Percentiles rank a stretch among this genome's conserved stretches.
phyloP scores from a whole-genome alignment of 805 yeast species.

The Saturnispora diversa region DNA sequence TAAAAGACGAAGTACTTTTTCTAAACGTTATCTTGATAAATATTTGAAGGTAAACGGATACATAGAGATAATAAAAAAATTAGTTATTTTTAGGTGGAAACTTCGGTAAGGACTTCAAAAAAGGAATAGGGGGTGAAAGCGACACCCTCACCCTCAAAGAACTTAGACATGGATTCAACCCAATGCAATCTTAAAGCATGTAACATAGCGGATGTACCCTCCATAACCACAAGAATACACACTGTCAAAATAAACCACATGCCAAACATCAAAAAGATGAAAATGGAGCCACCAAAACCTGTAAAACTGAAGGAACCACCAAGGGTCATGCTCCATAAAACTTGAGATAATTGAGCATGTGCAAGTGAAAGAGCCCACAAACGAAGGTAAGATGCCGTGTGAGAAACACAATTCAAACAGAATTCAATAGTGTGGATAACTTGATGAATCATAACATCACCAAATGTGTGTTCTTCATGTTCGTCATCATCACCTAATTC shows the following conservation, averaged over 20 bases:
- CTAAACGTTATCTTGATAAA: no score
- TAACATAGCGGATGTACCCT: slow-evolving; percentile 98
- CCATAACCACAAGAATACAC: slow-evolving; percentile 89
- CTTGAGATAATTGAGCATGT: slow-evolving; percentile 92
- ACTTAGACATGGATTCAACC: slow-evolving; percentile 99
- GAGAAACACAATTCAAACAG: slow-evolving; percentile 95
- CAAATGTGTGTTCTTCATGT: slow-evolving; percentile 60
- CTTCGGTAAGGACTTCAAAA: slow-evolving; percentile 21
- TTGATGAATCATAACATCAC: slow-evolving; percentile 94
- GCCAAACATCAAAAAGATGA: slow-evolving; percentile 74
- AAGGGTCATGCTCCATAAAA: slow-evolving; percentile 93
- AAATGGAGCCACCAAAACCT: slow-evolving; percentile 59
- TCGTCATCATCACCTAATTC: slow-evolving; percentile 44
- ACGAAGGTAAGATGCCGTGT: slow-evolving; percentile 93
- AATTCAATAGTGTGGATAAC: slow-evolving; percentile 97
- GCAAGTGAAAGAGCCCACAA: slow-evolving; percentile 97
- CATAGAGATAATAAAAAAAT: no score
- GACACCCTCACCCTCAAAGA: slow-evolving; percentile 93
- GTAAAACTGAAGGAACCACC: slow-evolving; percentile 62
- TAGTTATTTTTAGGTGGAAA: background rate
- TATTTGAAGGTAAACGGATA: no score
- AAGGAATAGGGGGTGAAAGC: slow-evolving; percentile 87
- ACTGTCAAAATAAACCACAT: slow-evolving; percentile 94
- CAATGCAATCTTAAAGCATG: slow-evolving; percentile 98
- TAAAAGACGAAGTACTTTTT: no score